Base-by-base conservation (phyloP, 2,329 filamentous ascomycete species). In the Penicillium sp. region DNA sequence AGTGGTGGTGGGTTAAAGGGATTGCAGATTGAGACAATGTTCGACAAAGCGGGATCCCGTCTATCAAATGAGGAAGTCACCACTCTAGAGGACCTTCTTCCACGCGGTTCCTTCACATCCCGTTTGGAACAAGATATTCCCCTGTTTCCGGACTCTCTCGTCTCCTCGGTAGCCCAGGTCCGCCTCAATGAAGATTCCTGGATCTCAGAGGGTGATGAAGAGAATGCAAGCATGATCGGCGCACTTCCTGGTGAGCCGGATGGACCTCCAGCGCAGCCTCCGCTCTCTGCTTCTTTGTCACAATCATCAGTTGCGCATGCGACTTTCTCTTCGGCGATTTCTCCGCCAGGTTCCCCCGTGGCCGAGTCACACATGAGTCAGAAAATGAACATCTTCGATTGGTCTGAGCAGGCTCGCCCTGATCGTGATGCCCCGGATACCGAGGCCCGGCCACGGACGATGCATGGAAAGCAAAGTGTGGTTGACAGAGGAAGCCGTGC, bases 1-100 rank as follows among this genome's bases (percentile, higher is more conserved):
- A 79, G 81, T 63, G 84, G 81, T 57, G 79, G 77, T 68, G 82
- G 81, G 45, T 76, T 81, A 61, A 80, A 84, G 67, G 83, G 84
- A 46, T 81, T 85, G 62, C 83, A 82, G 52, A 87, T 89, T 60
- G 85, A 88, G 67, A 86, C 84, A 11, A 86, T 89, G 68, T 88
- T 89, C 71, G 84, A 87, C 71, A 84, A 85, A 68, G 81, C 78
- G 61, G 63, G 72, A 7, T 70, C 75, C 16, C 68, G 71, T 30
- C 53, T 70, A 49, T 75, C 73, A 51, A 79, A 80, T 64, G 70
- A 76, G 62, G 81, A 78, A 67, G 68, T 80, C 55, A 73, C 78
- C 56, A 76, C 77, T 58, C 73, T 85, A 49, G 78, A 80, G 60
- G 81, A 84, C 65, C 74, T 84, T 19, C 74, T 83, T 8, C 80